Conservation (phyloP, 2,329 filamentous ascomycete species). For the Knufia petricola region DNA sequence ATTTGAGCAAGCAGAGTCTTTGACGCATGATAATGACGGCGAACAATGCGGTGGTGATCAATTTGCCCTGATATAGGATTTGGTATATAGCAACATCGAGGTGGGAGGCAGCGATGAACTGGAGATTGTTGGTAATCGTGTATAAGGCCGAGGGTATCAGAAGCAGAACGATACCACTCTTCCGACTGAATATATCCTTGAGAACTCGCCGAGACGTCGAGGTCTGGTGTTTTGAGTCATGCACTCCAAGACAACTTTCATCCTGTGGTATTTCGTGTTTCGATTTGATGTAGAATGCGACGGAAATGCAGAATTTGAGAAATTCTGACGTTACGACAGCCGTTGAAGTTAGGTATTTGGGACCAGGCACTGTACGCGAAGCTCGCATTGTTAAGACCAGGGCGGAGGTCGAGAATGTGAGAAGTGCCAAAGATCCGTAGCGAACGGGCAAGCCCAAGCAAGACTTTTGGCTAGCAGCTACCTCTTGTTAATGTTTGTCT, state of each 20-base stretch:
- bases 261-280: conserved; percentile 31
- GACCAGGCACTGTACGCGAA: conserved; percentile 83
- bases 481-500: too few relatives aligned
- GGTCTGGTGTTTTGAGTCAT: conserved; percentile 9
- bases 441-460: background rate
- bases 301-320: conserved; percentile 74
- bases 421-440: conserved; percentile 4
- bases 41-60: conserved; percentile 80
- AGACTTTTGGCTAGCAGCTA: too few relatives aligned
- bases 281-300: conserved; percentile 73
- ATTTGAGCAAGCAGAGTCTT: conserved; percentile 61
- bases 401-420: conserved; percentile 21
- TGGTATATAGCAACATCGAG: conserved; percentile 88
- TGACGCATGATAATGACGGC: conserved; percentile 68
- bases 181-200: conserved; percentile 70
- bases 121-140: conserved; percentile 80
- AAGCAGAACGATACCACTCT: conserved; percentile 71
- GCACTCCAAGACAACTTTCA: conserved; percentile 5
- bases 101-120: conserved; percentile 85
- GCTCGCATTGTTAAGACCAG: conserved; percentile 56
- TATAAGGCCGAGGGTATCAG: conserved; percentile 81
- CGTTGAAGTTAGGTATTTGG: conserved; percentile 85
- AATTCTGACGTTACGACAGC: conserved; percentile 91
- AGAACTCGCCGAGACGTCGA: conserved; percentile 30
- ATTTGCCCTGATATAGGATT: conserved; percentile 88